Evolutionary conservation across 2,329 filamentous ascomycete species (phyloP).

Genomic region (Fusarium decemcellulare): DNA sequence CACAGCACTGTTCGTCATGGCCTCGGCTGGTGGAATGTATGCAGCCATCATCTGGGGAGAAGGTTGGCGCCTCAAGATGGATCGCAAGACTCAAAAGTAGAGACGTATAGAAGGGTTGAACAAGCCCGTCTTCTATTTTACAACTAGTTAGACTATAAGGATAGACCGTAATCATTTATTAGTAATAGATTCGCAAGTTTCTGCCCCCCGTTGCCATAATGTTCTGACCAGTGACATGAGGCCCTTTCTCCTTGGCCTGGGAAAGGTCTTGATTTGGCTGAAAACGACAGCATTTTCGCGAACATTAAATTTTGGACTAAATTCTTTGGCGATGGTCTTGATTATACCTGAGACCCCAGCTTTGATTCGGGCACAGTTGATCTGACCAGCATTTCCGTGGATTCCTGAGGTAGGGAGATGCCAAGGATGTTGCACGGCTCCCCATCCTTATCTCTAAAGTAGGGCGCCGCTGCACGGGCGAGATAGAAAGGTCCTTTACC

Average conservation of each 20-base stretch:
- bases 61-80: not conserved
- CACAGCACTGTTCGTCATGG: not conserved
- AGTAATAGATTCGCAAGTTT: too few relatives aligned
- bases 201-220: too few relatives aligned
- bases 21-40: not conserved
- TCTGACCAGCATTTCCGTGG: constrained; percentile 85
- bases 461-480: constrained; percentile 9
- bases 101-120: not conserved
- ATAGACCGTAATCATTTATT: too few relatives aligned
- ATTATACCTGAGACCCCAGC: constrained; percentile 82
- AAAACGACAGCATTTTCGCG: too few relatives aligned
- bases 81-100: not conserved
- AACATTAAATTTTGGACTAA: constrained; percentile 60
- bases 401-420: constrained; percentile 83
- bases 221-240: too few relatives aligned
- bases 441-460: constrained; percentile 10
- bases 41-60: not conserved
- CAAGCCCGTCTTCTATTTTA: too few relatives aligned
- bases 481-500: constrained; percentile 15
- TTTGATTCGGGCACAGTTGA: constrained; percentile 86
- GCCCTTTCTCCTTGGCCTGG: too few relatives aligned
- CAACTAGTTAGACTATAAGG: too few relatives aligned
- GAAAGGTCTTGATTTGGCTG: too few relatives aligned
- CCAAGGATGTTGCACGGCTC: constrained; percentile 71
- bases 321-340: constrained; percentile 88